phyloP scores from a whole-genome alignment of 805 yeast genomes.

The Tetrapisispora namnaoensis region DNA sequence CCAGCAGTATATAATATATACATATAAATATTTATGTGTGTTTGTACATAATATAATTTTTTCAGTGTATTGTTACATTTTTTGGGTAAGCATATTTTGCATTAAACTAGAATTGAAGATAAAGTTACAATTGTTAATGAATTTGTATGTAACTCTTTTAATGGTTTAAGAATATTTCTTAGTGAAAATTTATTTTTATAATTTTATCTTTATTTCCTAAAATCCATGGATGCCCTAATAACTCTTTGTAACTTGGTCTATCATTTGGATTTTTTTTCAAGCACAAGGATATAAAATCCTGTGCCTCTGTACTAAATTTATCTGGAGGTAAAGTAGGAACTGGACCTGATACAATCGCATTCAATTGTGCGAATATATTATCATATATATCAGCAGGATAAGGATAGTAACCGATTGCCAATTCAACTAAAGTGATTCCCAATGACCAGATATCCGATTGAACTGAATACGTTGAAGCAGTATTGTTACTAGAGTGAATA shows the following conservation, averaged over 20 bases:
- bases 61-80: too few relatives aligned
- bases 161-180: too few relatives aligned
- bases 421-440: slow-evolving; percentile 77
- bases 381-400: slow-evolving; percentile 89
- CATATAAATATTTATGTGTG: too few relatives aligned
- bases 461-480: slow-evolving; percentile 74
- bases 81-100: too few relatives aligned
- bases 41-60: too few relatives aligned
- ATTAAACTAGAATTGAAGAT: too few relatives aligned
- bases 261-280: slow-evolving; percentile 69
- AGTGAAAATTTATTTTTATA: slow-evolving; percentile 29
- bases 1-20: too few relatives aligned
- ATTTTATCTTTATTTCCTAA: slow-evolving; percentile 37
- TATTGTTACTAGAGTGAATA: slow-evolving; percentile 63
- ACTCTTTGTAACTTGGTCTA: slow-evolving; percentile 71
- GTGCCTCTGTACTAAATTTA: slow-evolving; percentile 64
- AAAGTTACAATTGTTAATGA: too few relatives aligned
- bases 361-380: slow-evolving; percentile 82
- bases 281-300: slow-evolving; percentile 67
- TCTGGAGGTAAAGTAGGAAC: slow-evolving; percentile 68
- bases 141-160: too few relatives aligned
- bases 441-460: slow-evolving; percentile 95
- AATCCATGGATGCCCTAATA: slow-evolving; percentile 82
- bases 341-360: slow-evolving; percentile 91
- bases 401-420: slow-evolving; percentile 86